These are phyloP conservation scores for Arthroderma sp. DNA, from an alignment of 2,329 filamentous ascomycete genomes.

Conservation along the genomic window DNA sequence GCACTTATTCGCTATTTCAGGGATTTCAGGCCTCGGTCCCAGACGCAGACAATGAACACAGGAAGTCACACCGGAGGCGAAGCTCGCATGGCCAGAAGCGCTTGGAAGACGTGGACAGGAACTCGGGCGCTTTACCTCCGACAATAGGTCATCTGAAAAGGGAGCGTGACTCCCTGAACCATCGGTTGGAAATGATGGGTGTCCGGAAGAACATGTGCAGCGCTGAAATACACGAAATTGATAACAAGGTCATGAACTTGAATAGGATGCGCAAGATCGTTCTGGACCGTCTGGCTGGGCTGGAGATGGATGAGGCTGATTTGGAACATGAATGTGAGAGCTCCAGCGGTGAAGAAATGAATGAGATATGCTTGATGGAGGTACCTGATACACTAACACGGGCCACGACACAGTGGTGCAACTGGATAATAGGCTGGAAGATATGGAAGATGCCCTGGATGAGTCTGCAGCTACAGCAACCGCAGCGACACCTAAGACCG, in stretches of 20 bases:
- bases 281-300: conserved; percentile 66
- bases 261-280: conserved; percentile 88
- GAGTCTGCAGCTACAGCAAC: conserved; percentile 23
- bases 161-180: conserved; percentile 67
- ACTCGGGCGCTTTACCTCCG: conserved; percentile 46
- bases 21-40: conserved; percentile 88
- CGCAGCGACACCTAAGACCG: conserved; percentile 27
- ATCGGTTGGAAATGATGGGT: conserved; percentile 78
- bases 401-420: conserved; percentile 36
- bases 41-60: conserved; percentile 50
- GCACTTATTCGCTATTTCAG: conserved; percentile 85
- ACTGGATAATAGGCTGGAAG: conserved; percentile 51
- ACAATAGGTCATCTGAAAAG: conserved; percentile 63
- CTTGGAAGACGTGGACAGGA: conserved; percentile 48
- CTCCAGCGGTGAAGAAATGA: background rate
- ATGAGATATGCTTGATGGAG: no score
- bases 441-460: conserved; percentile 48
- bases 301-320: conserved; percentile 84
- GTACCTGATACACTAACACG: background rate
- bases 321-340: conserved; percentile 76
- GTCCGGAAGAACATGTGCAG: conserved; percentile 96
- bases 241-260: conserved; percentile 90
- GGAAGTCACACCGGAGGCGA: conserved; percentile 56
- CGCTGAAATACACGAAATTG: conserved; percentile 89
- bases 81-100: conserved; percentile 66